These are phyloP conservation scores for Aureobasidium melanogenum DNA, from an alignment of 2,329 filamentous ascomycete genomes.

Conservation along the genomic window DNA sequence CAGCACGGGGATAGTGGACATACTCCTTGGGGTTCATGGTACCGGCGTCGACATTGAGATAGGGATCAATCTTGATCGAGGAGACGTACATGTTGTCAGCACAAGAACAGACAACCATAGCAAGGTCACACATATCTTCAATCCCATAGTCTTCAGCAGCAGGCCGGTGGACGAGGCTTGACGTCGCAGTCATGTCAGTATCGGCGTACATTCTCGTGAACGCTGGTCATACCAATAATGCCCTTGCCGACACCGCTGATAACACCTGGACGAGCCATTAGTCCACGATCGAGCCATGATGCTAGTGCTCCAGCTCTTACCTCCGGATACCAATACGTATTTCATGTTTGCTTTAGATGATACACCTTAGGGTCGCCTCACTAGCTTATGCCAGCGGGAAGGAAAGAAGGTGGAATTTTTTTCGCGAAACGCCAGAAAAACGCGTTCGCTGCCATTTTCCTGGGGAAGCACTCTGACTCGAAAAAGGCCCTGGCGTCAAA, in stretches of 20 bases:
- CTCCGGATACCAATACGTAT: slow-evolving; percentile 73
- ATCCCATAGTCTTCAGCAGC: slow-evolving; percentile 69
- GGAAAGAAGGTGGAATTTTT: slow-evolving; percentile 24
- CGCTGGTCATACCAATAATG: slow-evolving; percentile 51
- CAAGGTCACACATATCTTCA: slow-evolving; percentile 55
- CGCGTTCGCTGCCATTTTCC: neutral
- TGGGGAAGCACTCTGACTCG: slow-evolving; percentile 6
- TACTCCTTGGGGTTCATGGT: slow-evolving; percentile 60
- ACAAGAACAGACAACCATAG: neutral
- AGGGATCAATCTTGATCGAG: slow-evolving; percentile 63
- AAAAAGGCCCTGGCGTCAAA: neutral
- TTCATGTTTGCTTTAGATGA: slow-evolving; percentile 52
- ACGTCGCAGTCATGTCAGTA: slow-evolving; percentile 24
- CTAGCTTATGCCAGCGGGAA: slow-evolving; percentile 33
- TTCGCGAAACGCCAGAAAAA: slow-evolving; percentile 13
- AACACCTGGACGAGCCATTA: slow-evolving; percentile 31
- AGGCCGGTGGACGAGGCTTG: slow-evolving; percentile 62
- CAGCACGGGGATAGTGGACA: slow-evolving; percentile 14
- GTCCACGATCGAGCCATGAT: neutral
- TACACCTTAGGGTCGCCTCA: slow-evolving; percentile 30
- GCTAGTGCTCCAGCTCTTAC: slow-evolving; percentile 35
- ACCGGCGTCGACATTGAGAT: slow-evolving; percentile 69
- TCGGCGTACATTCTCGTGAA: slow-evolving; percentile 4
- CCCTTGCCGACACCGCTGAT: slow-evolving; percentile 56
- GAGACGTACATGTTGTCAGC: slow-evolving; percentile 43